Percentiles rank a stretch among this genome's conserved stretches.
phyloP scores from a whole-genome alignment of 2,329 filamentous ascomycete genomes.

The Talaromyces sp. region DNA sequence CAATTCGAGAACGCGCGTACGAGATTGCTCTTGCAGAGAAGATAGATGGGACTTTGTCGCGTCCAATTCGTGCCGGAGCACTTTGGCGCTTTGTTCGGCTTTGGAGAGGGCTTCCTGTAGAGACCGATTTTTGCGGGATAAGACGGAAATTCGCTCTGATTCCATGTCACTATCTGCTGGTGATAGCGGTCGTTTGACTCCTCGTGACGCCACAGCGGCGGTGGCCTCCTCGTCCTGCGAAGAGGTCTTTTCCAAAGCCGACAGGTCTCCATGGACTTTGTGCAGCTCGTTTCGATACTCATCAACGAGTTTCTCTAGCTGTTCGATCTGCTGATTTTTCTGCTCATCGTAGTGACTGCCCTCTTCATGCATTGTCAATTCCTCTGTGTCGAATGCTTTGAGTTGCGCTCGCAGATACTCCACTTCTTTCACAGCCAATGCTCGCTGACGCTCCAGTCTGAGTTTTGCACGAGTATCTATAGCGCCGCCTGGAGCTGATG shows the following conservation, averaged over 20 bases:
- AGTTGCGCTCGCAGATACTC: conserved; percentile 91
- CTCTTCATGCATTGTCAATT: conserved; percentile 72
- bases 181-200: conserved; percentile 63
- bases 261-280: conserved; percentile 68
- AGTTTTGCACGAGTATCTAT: conserved; percentile 65
- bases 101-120: conserved; percentile 73
- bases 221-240: conserved; percentile 33
- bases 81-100: conserved; percentile 64
- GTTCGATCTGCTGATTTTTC: conserved; percentile 68
- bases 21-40: conserved; percentile 61
- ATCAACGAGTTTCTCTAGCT: conserved; percentile 82
- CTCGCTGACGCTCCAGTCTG: conserved; percentile 79
- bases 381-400: conserved; percentile 82
- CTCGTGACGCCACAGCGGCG: conserved; percentile 34
- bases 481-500: conserved; percentile 36
- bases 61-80: conserved; percentile 72
- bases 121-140: conserved; percentile 82
- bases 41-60: conserved; percentile 70
- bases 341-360: conserved; percentile 69
- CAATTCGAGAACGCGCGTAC: conserved; percentile 78
- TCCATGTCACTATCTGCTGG: conserved; percentile 52
- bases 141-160: conserved; percentile 71
- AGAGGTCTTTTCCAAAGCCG: conserved; percentile 52
- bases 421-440: conserved; percentile 82
- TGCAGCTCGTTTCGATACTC: conserved; percentile 80